A percentile compares a stretch with the other conserved stretches of the same genome.
phyloP scores from a whole-genome alignment of 2,329 filamentous ascomycete genomes.

The Colletotrichum sp. region DNA sequence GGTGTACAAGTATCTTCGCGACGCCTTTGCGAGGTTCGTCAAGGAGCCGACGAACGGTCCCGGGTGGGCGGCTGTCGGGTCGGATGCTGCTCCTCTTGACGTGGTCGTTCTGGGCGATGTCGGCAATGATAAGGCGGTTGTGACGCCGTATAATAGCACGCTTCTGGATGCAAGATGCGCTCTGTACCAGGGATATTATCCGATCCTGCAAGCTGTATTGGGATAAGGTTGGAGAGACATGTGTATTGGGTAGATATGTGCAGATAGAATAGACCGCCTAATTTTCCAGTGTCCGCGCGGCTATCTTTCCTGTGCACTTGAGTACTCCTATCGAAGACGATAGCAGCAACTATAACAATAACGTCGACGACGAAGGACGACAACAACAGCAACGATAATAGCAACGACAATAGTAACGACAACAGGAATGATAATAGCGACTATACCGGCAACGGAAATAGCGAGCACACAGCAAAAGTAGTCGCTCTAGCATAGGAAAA shows the following conservation, averaged over 20 bases:
- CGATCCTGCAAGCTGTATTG: slow-evolving; percentile 13
- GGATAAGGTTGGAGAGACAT: not conserved
- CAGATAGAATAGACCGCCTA: not conserved
- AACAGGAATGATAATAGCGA: too few species aligned
- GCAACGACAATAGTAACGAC: too few species aligned
- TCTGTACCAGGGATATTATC: slow-evolving; percentile 23
- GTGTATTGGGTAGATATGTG: not conserved
- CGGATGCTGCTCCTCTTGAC: slow-evolving; percentile 24
- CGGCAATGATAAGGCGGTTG: not conserved
- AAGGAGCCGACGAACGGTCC: slow-evolving; percentile 26
- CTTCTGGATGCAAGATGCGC: slow-evolving; percentile 24
- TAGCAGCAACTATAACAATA: too few species aligned
- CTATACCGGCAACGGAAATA: too few species aligned
- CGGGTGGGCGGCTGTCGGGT: slow-evolving; percentile 29
- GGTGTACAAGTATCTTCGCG: slow-evolving; percentile 26
- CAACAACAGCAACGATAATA: too few species aligned
- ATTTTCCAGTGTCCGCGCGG: too few species aligned
- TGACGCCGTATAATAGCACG: slow-evolving; percentile 21
- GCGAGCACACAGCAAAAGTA: too few species aligned
- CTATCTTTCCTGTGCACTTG: too few species aligned
- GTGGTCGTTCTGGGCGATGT: slow-evolving; percentile 26
- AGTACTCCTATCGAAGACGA: too few species aligned
- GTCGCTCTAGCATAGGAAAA: too few species aligned
- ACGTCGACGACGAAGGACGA: too few species aligned
- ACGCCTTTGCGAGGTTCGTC: slow-evolving; percentile 26